Base-by-base conservation (phyloP, 148 eudicot species). In the Arbutus unedo region DNA sequence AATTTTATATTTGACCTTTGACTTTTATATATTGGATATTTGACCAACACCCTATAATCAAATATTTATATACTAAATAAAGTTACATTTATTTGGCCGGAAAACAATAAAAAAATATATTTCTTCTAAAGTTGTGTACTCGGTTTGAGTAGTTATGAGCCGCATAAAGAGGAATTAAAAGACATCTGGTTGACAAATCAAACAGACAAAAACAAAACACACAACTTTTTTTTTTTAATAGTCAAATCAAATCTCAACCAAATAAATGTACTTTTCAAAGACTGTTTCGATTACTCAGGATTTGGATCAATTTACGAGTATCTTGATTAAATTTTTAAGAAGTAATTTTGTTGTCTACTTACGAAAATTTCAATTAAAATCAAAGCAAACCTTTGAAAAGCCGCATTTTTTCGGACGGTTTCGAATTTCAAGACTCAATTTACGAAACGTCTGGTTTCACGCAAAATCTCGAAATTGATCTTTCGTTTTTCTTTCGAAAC, bases 161-260 rank as follows among this genome's bases (percentile, higher is more conserved):
- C 41, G 15, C 56, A 49, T 8, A 21, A 75, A 49, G 7, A 23
- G 19, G 60, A 76, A 66, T 25, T 66, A 25, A 64, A 3, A 25
- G 60, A 51, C 59, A 25, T 41, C 54, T 11, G 71, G 9, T 66
- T 66, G 71, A 66, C 71, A 66, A 66, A 66, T 66, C 71, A 66
- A 66, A 31, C 71, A 31, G 38, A 31, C 1, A 16, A 16, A 16
- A 66, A 66, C 13, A 66, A 21, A 66, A 6, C 43, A 3, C 18
- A 68, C 6, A 68, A 38, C 18, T 31, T 6, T 16, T 14, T 16
- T 14, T 41, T 38, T 6, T 25, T 23, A 6, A 11, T 8, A 38
- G 9, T 64, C 8, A n/a, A 64, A 23, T 3, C 8, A 64, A 64
- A 21, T 31, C 38, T 31, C 38, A 31, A 31, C 38, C 38, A 31